Base-by-base conservation (phyloP, 192 early-diverging fungal species). In the Umbelopsis ramanniana region DNA sequence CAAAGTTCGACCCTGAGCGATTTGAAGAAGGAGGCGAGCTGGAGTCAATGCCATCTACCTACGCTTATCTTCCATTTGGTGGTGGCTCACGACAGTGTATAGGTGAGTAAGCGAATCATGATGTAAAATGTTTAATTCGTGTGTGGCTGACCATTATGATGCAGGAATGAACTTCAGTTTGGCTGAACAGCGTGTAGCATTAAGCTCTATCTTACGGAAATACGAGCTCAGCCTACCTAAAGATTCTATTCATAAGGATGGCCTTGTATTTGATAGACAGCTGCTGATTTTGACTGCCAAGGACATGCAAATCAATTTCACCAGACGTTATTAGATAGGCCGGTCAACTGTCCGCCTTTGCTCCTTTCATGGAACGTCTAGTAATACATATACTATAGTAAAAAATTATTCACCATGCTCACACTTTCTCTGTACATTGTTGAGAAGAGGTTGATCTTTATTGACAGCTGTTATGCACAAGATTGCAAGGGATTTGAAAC, bases 161-260 rank as follows among this genome's bases (percentile, higher is more conserved):
- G 1, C 17, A 57, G 54, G 54, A 5, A 57, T 57, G 54, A 57
- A 57, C 54, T 57, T 89, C 71, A 79, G 81, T 8, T 77, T 87
- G 46, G 72, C 84, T 29, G 84, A 83, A 43, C 85, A 87, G 79
- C 82, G 83, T 47, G 75, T 89, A 82, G 78, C 73, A 84, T 14
- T 60, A 3, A 52, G 37, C 6, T 26, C 17, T 70, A 63, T 63
- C 9, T 14, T 63, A 5, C 23, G 71, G n/a, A 72, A 67, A 23
- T 72, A 72, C 43, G 71, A 72, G n/a, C 19, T 54, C 4, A 60
- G 53, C 55, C 17, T 72, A 11, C 71, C 71, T 14, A 40, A 29
- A 7, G 55, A 72, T 40, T 57, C 52, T 2, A 40, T 43, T 23
- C 71, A 72, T 24, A 38, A 38, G 29, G 40, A 74, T 63, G 57